A percentile compares a stretch with the other conserved stretches of the same genome.
Conservation (phyloP, 495 filamentous ascomycete species). For the Penicillium dipodomyicola region DNA sequence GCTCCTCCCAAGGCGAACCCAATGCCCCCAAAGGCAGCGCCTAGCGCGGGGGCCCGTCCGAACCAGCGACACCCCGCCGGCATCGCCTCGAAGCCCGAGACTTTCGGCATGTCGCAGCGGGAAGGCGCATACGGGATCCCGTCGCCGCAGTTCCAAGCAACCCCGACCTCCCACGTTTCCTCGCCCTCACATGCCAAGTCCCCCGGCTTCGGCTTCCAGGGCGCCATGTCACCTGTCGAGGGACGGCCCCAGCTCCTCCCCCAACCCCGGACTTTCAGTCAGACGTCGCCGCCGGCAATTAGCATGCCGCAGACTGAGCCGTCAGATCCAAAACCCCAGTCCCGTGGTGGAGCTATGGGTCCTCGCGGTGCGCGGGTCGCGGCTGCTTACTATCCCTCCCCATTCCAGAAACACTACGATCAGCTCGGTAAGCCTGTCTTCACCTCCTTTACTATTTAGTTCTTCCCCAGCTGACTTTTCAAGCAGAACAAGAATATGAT, state of each 20-base stretch:
- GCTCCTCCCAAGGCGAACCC: constrained; percentile 59
- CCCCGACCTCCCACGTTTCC: constrained; percentile 76
- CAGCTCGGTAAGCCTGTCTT: constrained; percentile 80
- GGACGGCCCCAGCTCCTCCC: constrained; percentile 51
- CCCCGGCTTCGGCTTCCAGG: constrained; percentile 66
- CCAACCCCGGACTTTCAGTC: constrained; percentile 42
- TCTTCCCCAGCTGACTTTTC: constrained; percentile 19
- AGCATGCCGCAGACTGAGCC: constrained; percentile 43
- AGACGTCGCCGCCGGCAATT: constrained; percentile 40
- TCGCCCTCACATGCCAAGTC: constrained; percentile 73
- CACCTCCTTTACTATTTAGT: not conserved
- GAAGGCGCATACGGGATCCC: constrained; percentile 48
- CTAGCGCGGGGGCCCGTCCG: constrained; percentile 29
- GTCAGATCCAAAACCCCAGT: constrained; percentile 35
- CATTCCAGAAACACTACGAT: constrained; percentile 92
- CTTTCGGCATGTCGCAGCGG: constrained; percentile 54
- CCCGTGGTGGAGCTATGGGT: constrained; percentile 20
- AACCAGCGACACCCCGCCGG: constrained; percentile 67
- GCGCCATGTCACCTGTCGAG: constrained; percentile 65
- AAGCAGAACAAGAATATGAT: constrained; percentile 97
- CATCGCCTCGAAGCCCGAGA: constrained; percentile 69
- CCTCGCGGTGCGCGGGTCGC: constrained; percentile 39
- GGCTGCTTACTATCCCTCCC: constrained; percentile 69
- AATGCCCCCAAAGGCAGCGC: constrained; percentile 49
- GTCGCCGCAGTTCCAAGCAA: constrained; percentile 68